Base-by-base conservation (phyloP, 2,329 filamentous ascomycete genomes). In the Orbilia oligospora region DNA sequence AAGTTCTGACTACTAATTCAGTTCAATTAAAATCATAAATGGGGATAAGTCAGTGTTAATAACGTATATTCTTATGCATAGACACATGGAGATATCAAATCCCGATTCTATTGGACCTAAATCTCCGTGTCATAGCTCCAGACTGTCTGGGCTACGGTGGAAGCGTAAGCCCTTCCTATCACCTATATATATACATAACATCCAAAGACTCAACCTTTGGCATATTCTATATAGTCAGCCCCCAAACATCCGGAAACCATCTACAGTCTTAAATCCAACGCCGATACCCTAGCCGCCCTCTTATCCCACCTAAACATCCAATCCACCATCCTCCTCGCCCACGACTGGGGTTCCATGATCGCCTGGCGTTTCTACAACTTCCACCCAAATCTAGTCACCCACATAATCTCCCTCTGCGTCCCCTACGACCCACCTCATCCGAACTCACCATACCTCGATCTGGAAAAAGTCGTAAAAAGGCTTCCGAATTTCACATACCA, bases 81-180 rank as follows among this genome's bases (percentile, higher is more conserved):
- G 81, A 81, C 83, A 93, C 92, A 83, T 98, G 95, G 95, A 91
- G 94, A 79, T 91, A 93, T 85, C 94, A 97, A 84, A 92, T 97
- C 76, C 94, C 94, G 0, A 85, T 90, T 81, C 88, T 98, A 22
- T 84, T 92, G 38, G 87, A 90, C 5, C 87, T 93, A 71, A 91
- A 91, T 22, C 89, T 95, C 80, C 89, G 92, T 71, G 93, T 97
- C 69, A 89, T 98, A 24, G 93, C 90, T 10, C 92, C 93, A 0
- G 93, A 97, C 84, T 91, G 94, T 87, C 88, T 97, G 81, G 95
- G 95, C 80, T 98, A 96, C 84, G 93, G 92, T 27, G 88, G 89
- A 75, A 96, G 93, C 27, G 91, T 89, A 71, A 49, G 79, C 63
- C 1, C 46, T 49, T 1, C 20, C 18, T 3, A 1, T 44, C n/a